Evolutionary conservation across 2,329 filamentous ascomycete species (phyloP).

Genomic region (Pezicula radicicola): DNA sequence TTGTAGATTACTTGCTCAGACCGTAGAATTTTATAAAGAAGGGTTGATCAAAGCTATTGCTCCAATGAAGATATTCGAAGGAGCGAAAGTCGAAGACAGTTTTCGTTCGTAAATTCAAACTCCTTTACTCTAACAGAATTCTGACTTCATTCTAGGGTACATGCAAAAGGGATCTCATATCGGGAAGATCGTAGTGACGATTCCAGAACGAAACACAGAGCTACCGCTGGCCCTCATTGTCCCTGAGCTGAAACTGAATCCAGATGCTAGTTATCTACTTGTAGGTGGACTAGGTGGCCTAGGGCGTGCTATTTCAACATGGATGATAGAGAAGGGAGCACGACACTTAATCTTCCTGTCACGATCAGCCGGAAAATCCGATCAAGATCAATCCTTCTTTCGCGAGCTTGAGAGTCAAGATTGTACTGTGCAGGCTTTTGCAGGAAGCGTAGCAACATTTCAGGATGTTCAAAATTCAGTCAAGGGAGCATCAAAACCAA

Average conservation of each 20-base stretch:
- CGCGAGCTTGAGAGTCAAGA: conserved; percentile 12
- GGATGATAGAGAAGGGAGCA: conserved; percentile 35
- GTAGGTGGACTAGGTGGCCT: conserved; percentile 40
- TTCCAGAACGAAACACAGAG: neutral
- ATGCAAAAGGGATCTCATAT: conserved; percentile 38
- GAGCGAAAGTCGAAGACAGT: neutral
- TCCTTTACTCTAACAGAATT: too few species aligned
- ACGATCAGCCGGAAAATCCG: conserved; percentile 31
- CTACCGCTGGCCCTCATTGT: neutral
- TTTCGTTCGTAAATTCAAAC: neutral
- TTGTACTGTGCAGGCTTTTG: conserved; percentile 9
- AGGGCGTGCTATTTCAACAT: conserved; percentile 32
- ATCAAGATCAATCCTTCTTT: conserved; percentile 9
- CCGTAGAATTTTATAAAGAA: neutral
- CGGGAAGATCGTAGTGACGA: conserved; percentile 35
- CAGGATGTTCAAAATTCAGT: conserved; percentile 6
- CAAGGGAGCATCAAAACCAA: neutral
- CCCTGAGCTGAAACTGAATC: neutral
- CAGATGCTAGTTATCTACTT: conserved; percentile 32
- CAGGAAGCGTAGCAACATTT: conserved; percentile 9
- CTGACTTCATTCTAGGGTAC: conserved; percentile 7
- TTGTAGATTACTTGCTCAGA: conserved; percentile 9
- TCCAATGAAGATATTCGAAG: neutral
- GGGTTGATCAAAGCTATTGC: neutral
- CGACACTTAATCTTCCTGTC: conserved; percentile 34